Evolutionary conservation across 805 yeast genomes (phyloP), one percentile per base, ranked within the genome.

Genomic region (Suhomyces sp.): DNA sequence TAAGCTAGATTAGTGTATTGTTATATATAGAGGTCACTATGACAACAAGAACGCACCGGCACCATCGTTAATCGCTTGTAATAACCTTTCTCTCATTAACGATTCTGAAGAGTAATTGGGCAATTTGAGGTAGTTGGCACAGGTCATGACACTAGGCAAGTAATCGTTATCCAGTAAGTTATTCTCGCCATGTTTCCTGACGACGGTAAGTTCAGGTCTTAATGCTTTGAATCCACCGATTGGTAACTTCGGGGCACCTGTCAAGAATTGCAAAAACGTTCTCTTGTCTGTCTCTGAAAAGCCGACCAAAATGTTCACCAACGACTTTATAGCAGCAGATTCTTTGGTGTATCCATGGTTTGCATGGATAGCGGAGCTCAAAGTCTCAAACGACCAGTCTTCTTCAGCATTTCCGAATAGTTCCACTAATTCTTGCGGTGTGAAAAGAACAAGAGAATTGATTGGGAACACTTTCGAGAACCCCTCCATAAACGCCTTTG

Each of bases 81-180:
- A 47, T 6, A 94, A 68, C 48, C 87, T 75, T 29, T 73, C 64
- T 47, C 66, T 72, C 85, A 94, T 78, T 1, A 88, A 68, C 15
- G 76, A 83, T 53, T 77, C 79, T 33, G 80, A 72, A 3, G 89
- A 79, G 64, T 93, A 94, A 56, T 87, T 81, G 4, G 99, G 98
- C 19, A 94, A 72, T 66, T 93, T 93, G 58, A 93, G 76, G 64
- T 93, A 94, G 65, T 93, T 93, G 3, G 96, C 97, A 74, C 99
- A 93, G 0, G 99, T 93, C 99, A 93, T 93, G 2, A 94, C 99
- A 69, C 97, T 89, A 1, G 99, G 98, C 51, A 94, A 75, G 62
- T 86, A 91, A 54, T 85, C 90, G 67, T 93, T 96, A 4, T 88
- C 79, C 10, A 71, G 68, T 22, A 81, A 64, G 0, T 84, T 86